A percentile compares a stretch with the other conserved stretches of the same genome.
phyloP scores from a whole-genome alignment of 306 rosid species.

The Begonia masoniana region DNA sequence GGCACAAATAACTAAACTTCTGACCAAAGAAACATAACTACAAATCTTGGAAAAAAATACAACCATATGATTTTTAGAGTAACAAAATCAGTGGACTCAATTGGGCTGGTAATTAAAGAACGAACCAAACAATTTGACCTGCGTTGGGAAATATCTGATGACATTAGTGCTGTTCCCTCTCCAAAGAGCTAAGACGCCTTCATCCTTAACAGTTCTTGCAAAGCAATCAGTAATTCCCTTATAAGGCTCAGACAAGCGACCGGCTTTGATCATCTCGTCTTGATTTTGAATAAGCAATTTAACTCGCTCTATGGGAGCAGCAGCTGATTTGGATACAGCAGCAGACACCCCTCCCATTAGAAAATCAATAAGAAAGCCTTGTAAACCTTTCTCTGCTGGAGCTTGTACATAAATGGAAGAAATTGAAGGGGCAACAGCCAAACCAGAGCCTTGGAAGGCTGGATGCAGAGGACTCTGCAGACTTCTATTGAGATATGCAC shows the following conservation, averaged over 20 bases:
- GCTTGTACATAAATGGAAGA: neutral
- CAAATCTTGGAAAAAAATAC: too few species aligned
- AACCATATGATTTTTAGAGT: too few species aligned
- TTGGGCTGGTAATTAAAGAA: too few species aligned
- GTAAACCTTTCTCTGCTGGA: neutral
- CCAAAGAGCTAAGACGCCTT: neutral
- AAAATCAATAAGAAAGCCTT: neutral
- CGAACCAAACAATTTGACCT: neutral
- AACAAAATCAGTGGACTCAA: too few species aligned
- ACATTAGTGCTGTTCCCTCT: neutral
- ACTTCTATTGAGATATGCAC: too few species aligned
- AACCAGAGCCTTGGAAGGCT: too few species aligned
- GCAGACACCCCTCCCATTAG: slow-evolving; percentile 1
- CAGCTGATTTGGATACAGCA: neutral
- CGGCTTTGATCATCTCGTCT: neutral
- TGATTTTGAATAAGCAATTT: neutral
- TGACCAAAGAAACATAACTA: too few species aligned
- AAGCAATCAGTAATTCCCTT: neutral
- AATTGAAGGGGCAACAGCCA: neutral
- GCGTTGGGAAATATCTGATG: neutral
- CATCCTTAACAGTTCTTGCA: neutral
- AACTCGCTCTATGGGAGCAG: slow-evolving; percentile 3
- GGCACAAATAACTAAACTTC: too few species aligned
- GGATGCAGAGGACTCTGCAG: too few species aligned
- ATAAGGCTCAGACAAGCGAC: neutral